Evolutionary conservation across 2,329 filamentous ascomycete species (phyloP).

Genomic region (Hymenoscyphus repandus): DNA sequence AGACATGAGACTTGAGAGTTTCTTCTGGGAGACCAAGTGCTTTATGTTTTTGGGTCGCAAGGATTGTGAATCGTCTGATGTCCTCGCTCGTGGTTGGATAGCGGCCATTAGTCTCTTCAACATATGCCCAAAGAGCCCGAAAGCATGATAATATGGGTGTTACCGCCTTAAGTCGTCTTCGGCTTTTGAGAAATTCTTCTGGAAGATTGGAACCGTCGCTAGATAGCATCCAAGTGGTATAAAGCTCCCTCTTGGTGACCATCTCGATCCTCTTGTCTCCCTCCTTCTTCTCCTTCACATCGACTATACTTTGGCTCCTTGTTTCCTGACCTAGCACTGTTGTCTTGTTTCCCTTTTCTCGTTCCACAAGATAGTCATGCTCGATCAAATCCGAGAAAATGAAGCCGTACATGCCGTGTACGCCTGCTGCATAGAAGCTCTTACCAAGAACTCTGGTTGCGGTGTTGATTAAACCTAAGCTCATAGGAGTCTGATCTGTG

Average conservation of each 20-base stretch:
- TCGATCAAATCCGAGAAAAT: constrained; percentile 89
- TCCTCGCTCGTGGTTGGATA: constrained; percentile 53
- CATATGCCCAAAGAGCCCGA: constrained; percentile 85
- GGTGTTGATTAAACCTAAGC: constrained; percentile 76
- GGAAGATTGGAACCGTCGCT: constrained; percentile 69
- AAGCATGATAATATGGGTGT: constrained; percentile 80
- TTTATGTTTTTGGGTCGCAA: constrained; percentile 73
- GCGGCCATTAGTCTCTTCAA: constrained; percentile 50
- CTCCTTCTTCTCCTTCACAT: constrained; percentile 65
- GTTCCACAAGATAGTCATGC: constrained; percentile 85
- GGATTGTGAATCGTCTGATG: constrained; percentile 68
- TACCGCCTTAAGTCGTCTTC: constrained; percentile 68
- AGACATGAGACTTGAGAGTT: constrained; percentile 63
- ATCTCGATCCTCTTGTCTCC: constrained; percentile 71
- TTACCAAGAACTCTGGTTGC: constrained; percentile 72
- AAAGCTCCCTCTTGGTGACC: constrained; percentile 87
- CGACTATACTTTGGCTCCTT: constrained; percentile 68
- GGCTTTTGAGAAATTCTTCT: constrained; percentile 62
- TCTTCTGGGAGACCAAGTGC: constrained; percentile 65
- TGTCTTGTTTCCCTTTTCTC: constrained; percentile 71
- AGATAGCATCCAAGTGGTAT: constrained; percentile 82
- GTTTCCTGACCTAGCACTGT: constrained; percentile 62
- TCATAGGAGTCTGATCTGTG: constrained; percentile 74
- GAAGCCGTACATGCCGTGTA: constrained; percentile 89
- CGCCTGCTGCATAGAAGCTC: constrained; percentile 83